Percentiles rank a stretch among this genome's conserved stretches.
Conservation (phyloP, 2,329 filamentous ascomycete species). For the Colletotrichum zoysiae region DNA sequence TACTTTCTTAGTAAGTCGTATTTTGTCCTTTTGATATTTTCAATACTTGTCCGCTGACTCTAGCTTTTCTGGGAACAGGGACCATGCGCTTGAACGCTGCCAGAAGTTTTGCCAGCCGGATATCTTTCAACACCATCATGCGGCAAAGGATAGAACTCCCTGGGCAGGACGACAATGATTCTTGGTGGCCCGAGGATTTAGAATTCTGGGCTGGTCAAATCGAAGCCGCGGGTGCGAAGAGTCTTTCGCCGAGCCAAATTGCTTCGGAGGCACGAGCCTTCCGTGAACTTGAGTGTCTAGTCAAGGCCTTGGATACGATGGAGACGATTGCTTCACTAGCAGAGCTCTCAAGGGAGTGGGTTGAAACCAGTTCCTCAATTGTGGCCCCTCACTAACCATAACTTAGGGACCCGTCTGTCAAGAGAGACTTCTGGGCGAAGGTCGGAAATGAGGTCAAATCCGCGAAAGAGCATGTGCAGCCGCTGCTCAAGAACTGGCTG, state of each 20-base stretch:
- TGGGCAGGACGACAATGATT: constrained; percentile 51
- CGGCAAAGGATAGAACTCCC: constrained; percentile 54
- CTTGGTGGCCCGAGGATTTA: constrained; percentile 53
- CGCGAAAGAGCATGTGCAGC: constrained; percentile 68
- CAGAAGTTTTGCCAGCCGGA: constrained; percentile 63
- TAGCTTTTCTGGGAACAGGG: constrained; percentile 50
- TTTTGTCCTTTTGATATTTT: constrained; percentile 38
- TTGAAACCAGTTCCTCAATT: constrained; percentile 35
- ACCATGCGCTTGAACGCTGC: constrained; percentile 66
- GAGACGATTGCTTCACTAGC: constrained; percentile 74
- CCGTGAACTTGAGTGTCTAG: constrained; percentile 76
- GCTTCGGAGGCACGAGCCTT: constrained; percentile 70
- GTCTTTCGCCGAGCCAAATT: constrained; percentile 57
- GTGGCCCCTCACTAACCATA: constrained; percentile 46
- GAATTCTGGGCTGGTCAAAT: constrained; percentile 56
- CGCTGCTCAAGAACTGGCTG: constrained; percentile 76
- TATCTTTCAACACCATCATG: constrained; percentile 64
- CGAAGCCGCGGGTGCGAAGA: constrained; percentile 52
- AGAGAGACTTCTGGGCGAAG: constrained; percentile 65
- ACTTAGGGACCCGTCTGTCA: constrained; percentile 49
- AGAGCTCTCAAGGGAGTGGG: constrained; percentile 65
- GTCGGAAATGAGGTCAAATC: constrained; percentile 67
- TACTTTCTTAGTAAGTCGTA: constrained; percentile 81
- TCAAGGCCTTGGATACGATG: constrained; percentile 74
- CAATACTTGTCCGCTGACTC: constrained; percentile 37